Evolutionary conservation across 1,284 basidiomycete genomes (phyloP), one percentile per base, ranked within the genome.

Genomic region (Boletus smithii): DNA sequence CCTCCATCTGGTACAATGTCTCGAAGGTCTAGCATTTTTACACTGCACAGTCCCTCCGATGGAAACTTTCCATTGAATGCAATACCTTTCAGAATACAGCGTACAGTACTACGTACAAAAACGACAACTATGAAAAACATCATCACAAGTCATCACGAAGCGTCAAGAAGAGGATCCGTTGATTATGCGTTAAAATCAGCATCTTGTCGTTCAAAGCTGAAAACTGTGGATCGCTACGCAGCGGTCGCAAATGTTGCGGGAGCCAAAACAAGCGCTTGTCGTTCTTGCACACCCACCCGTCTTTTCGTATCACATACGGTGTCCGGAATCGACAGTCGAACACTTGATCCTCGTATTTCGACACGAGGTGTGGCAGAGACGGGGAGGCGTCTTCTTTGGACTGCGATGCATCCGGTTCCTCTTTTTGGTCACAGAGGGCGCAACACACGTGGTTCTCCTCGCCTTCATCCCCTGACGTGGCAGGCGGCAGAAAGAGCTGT

Each of bases 221-320:
- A 41, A 53, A 53, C n/a, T 42, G 43, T 3, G 24, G 30, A 17
- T 36, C 22, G 3, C 2, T 18, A 8, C 6, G 11, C 34, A 44
- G 8, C 20, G 53, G 53, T 8, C 53, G 47, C 22, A 55, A 3
- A 37, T 50, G 48, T n/a, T 50, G 53, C 5, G 53, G 53, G 3
- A 54, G 38, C 53, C 53, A 54, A 40, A 54, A 55, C 27, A 52
- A 22, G 10, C 38, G 39, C 31, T 37, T 51, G 10, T 54, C 31
- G 8, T 11, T 48, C 2, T 46, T 11, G 29, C 43, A 51, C 20
- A 54, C 48, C 53, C 53, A 54, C 9, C 53, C 53, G 18, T 54
- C 53, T 8, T 31, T 30, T 4, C 20, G 53, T 38, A 54, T 31
- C 27, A 20, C 44, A 13, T 55, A 46, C 13, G 35, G 8, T 10